Base-by-base conservation (phyloP, 352 stramenopile species). In the Phytophthora pinifolia region DNA sequence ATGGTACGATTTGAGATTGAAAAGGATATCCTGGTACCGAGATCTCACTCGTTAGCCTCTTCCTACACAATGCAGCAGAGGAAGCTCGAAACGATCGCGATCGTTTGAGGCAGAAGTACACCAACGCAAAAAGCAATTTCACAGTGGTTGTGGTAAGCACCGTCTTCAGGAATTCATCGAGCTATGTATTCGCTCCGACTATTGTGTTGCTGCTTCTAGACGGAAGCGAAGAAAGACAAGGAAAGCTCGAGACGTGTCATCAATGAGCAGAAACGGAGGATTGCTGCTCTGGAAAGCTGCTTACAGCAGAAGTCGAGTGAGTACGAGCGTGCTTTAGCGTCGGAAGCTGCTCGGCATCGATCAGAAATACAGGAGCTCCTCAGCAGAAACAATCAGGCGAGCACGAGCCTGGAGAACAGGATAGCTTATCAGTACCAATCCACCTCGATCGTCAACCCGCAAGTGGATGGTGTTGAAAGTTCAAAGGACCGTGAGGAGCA, bases 91-190 rank as follows among this genome's bases (percentile, higher is more conserved):
- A 60, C 38, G 83, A 92, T 29, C 68, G 76, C 22, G 76, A 94
- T 47, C 73, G 85, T 27, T 60, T 94, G 43, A 76, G 76, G 10
- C 67, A 83, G 31, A 94, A 94, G 37, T 90, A 89, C 54, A 51
- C 77, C 12, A 92, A 91, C 41, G 84, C 80, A 18, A 94, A 94
- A 66, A 84, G 57, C 39, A 88, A 89, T 48, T 87, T 94, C 27
- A 76, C 69, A 2, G 62, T 81, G 9, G 72, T 90, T 12, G 77
- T 88, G 59, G 79, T 89, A 45, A 42, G 70, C 57, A 8, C 2
- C 7, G 9, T 20, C 4, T 2, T 36, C 37, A 10, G 3, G 34
- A 30, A 6, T 42, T 35, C 45, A 52, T 42, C 7, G 15, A 49
- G 36, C 17, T 63, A 27, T 17, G 22, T 13, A 38, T 46, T 3